phyloP scores from a whole-genome alignment of 257 asterid genomes.

The Paulownia fortunei region DNA sequence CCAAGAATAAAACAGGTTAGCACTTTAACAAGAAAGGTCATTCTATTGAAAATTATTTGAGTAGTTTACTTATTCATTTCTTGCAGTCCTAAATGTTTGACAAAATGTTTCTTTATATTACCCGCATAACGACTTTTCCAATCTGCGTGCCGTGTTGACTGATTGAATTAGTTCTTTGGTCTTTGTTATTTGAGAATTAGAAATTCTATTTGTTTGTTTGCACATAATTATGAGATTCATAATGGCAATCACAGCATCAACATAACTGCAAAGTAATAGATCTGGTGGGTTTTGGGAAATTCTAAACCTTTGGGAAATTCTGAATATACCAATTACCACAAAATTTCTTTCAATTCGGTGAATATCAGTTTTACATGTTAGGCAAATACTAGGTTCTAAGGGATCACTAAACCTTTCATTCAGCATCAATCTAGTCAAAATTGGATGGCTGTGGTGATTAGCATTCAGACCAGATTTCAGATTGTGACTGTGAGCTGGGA shows the following conservation, averaged over 20 bases:
- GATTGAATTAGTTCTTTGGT: neutral
- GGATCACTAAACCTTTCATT: neutral
- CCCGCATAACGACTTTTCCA: neutral
- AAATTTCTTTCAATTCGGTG: neutral
- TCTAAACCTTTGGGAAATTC: neutral
- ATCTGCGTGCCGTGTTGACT: neutral
- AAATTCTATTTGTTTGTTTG: neutral
- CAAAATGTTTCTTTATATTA: neutral
- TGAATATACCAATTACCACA: neutral
- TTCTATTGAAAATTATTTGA: neutral
- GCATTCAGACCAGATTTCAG: neutral
- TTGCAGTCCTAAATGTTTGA: neutral
- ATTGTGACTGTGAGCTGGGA: neutral
- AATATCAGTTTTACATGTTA: neutral
- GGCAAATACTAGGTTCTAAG: neutral
- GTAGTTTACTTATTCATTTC: neutral
- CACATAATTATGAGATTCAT: too few species aligned
- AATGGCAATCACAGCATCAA: neutral
- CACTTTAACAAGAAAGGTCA: too few species aligned
- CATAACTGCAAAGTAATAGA: too few species aligned
- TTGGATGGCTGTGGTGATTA: neutral
- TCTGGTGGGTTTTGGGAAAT: too few species aligned
- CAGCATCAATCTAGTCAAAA: neutral
- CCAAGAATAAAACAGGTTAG: constrained; percentile 15
- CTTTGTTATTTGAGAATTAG: neutral